Percentiles rank a stretch among this genome's conserved stretches.
phyloP scores from a whole-genome alignment of 441 rosid genomes.

The Syzygium syzygioides region DNA sequence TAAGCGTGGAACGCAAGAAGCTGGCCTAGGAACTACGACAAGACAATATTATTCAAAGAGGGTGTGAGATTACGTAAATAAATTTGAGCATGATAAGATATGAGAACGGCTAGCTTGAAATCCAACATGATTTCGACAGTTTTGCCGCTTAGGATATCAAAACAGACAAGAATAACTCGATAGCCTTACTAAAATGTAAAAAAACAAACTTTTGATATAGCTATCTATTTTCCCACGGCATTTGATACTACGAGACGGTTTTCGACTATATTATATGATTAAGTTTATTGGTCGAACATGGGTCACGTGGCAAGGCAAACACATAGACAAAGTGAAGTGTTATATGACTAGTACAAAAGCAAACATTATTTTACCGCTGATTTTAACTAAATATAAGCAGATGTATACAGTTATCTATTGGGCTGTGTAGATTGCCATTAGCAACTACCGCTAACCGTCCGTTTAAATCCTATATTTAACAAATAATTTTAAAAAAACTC shows the following conservation, averaged over 20 bases:
- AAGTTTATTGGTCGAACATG: background rate
- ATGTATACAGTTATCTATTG: background rate
- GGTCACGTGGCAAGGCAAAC: background rate
- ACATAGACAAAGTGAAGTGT: no score
- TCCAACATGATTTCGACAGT: background rate
- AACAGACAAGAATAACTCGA: background rate
- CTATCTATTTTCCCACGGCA: background rate
- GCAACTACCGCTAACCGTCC: background rate
- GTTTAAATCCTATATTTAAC: background rate
- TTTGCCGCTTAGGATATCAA: background rate
- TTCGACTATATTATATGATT: background rate
- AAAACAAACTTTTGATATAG: background rate
- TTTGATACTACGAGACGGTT: background rate
- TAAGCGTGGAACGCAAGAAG: background rate
- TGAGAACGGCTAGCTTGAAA: background rate
- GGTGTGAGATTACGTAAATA: background rate
- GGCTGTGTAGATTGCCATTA: background rate
- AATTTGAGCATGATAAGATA: background rate
- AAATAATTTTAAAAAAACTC: background rate
- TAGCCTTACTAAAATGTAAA: background rate
- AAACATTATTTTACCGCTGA: background rate
- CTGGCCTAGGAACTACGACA: background rate
- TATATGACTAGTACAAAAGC: background rate
- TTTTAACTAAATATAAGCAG: background rate
- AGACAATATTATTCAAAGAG: background rate